Percentiles rank a stretch among this genome's conserved stretches.
phyloP scores from a whole-genome alignment of 768 basidiomycete species.

The Lyophyllum atratum region DNA sequence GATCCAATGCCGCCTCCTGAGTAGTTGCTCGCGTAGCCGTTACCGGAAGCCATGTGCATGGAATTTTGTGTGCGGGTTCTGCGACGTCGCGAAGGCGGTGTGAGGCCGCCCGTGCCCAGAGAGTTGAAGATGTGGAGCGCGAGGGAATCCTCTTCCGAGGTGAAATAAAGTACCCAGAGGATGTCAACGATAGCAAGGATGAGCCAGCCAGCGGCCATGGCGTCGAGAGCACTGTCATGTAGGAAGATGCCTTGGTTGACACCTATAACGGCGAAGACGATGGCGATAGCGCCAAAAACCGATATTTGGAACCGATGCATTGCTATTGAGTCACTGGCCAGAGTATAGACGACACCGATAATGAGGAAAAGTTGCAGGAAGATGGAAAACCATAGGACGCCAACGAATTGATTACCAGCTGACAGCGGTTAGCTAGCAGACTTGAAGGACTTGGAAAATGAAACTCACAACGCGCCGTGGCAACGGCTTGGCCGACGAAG shows the following conservation, averaged over 20 bases:
- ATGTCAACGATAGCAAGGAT: slow-evolving; percentile 90
- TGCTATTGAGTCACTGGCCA: slow-evolving; percentile 89
- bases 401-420: slow-evolving; percentile 51
- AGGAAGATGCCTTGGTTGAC: slow-evolving; percentile 70
- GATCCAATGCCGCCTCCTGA: slow-evolving; percentile 74
- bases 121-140: slow-evolving; percentile 83
- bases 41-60: slow-evolving; percentile 60
- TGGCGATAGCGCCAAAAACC: slow-evolving; percentile 80
- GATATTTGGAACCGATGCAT: slow-evolving; percentile 92
- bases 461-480: slow-evolving; percentile 51
- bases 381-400: slow-evolving; percentile 82
- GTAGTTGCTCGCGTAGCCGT: slow-evolving; percentile 66
- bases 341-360: slow-evolving; percentile 68
- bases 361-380: slow-evolving; percentile 77
- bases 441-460: not conserved
- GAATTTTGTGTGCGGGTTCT: slow-evolving; percentile 65
- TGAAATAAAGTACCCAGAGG: slow-evolving; percentile 96
- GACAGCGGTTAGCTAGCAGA: slow-evolving; percentile 5
- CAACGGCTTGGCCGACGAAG: slow-evolving; percentile 74
- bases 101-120: slow-evolving; percentile 84
- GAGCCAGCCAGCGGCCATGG: slow-evolving; percentile 94
- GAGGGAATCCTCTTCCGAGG: slow-evolving; percentile 93
- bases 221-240: slow-evolving; percentile 56
- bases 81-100: slow-evolving; percentile 78
- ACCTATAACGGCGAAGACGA: slow-evolving; percentile 84